Conservation (phyloP, 2,329 filamentous ascomycete species). For the Phaeosphaeria sp. region DNA sequence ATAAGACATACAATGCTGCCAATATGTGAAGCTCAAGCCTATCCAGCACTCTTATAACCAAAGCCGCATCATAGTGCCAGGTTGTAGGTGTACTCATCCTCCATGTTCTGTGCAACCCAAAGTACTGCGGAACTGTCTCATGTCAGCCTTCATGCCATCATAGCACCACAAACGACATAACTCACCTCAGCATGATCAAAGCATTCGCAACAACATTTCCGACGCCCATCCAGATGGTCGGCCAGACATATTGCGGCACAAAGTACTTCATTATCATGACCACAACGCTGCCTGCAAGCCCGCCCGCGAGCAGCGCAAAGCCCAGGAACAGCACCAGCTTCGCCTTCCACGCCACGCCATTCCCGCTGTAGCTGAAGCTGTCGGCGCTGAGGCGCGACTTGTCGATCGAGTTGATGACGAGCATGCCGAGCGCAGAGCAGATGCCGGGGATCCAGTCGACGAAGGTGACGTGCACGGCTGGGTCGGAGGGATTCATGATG, state of each 20-base stretch:
- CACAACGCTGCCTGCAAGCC: constrained; percentile 70
- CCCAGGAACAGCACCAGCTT: constrained; percentile 72
- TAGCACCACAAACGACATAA: constrained; percentile 10
- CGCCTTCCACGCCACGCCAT: constrained; percentile 74
- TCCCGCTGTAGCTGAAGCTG: constrained; percentile 69
- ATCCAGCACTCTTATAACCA: not conserved
- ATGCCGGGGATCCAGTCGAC: constrained; percentile 76
- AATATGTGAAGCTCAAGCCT: not conserved
- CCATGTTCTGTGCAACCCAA: constrained; percentile 76
- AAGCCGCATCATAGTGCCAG: constrained; percentile 60
- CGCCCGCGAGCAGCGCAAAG: constrained; percentile 72
- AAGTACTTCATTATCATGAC: constrained; percentile 74
- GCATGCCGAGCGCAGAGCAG: constrained; percentile 73
- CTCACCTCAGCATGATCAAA: constrained; percentile 71
- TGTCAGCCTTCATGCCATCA: constrained; percentile 25
- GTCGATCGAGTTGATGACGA: constrained; percentile 76
- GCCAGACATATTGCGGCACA: constrained; percentile 64
- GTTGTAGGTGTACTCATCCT: constrained; percentile 76
- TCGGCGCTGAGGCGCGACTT: constrained; percentile 70
- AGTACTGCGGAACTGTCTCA: constrained; percentile 65
- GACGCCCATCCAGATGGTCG: constrained; percentile 71
- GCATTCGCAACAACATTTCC: constrained; percentile 71
- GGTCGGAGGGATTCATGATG: constrained; percentile 63
- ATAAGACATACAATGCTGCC: not conserved
- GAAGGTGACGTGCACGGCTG: constrained; percentile 68